phyloP scores from a whole-genome alignment of 2,329 filamentous ascomycete genomes.

The Myrmaecium sp. region DNA sequence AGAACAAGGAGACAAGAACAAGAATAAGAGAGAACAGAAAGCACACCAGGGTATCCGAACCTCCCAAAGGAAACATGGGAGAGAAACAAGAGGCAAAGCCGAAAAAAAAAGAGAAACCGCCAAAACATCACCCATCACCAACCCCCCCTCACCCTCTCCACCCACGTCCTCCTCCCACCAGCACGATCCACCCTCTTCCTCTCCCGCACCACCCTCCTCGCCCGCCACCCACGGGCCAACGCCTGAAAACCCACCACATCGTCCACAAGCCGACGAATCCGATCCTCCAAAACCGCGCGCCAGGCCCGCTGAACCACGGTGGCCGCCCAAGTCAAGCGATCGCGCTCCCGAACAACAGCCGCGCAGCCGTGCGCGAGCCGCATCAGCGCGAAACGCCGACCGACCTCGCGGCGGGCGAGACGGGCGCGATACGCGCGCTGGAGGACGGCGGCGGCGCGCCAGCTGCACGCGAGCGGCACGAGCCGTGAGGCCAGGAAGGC shows the following conservation, averaged over 20 bases:
- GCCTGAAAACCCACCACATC: conserved; percentile 26
- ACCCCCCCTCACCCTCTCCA: conserved; percentile 18
- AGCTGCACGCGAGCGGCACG: conserved; percentile 30
- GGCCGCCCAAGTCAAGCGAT: conserved; percentile 24
- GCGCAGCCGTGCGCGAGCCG: conserved; percentile 30
- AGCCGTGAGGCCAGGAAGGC: conserved; percentile 43
- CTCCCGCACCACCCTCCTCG: conserved; percentile 13
- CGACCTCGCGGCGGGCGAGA: conserved; percentile 13
- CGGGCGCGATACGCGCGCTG: conserved; percentile 33
- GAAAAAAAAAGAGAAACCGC: background rate
- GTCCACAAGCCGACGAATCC: conserved; percentile 17
- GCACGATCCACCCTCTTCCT: conserved; percentile 12
- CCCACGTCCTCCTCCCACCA: conserved; percentile 16
- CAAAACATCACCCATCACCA: too few relatives aligned
- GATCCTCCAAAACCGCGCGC: conserved; percentile 19
- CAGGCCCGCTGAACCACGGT: conserved; percentile 28
- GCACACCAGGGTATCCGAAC: too few relatives aligned
- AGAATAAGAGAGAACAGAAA: too few relatives aligned
- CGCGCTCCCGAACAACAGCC: conserved; percentile 26
- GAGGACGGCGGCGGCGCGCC: conserved; percentile 34
- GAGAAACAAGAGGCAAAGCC: background rate
- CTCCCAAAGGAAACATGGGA: too few relatives aligned
- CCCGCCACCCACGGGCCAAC: conserved; percentile 24
- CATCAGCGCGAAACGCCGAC: conserved; percentile 21
- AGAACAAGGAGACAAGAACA: too few relatives aligned